These are phyloP conservation scores for Geum urbanum DNA, from an alignment of 306 rosid genomes.

Conservation along the genomic window DNA sequence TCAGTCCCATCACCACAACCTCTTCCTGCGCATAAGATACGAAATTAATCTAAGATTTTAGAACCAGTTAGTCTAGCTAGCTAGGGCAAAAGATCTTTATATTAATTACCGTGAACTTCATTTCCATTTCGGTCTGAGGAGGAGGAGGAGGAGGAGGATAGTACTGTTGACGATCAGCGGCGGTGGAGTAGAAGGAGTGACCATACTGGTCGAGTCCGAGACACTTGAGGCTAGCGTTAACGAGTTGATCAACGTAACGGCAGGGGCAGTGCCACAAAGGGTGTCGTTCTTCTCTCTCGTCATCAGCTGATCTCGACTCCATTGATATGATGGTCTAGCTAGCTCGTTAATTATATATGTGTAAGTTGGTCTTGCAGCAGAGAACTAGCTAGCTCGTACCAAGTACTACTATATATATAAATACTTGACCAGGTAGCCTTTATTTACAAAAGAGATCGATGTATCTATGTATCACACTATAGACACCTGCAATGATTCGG, in stretches of 20 bases:
- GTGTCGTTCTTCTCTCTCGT: background rate
- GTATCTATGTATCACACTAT: background rate
- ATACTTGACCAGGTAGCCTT: too few species aligned
- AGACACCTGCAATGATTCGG: background rate
- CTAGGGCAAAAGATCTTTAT: background rate
- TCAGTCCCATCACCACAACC: background rate
- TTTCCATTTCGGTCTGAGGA: slow-evolving; percentile 12
- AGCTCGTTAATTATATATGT: too few species aligned
- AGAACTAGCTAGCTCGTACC: too few species aligned
- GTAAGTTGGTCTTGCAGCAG: background rate
- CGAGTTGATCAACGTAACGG: slow-evolving; percentile 26
- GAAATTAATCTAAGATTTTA: background rate
- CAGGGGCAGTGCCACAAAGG: slow-evolving; percentile 29
- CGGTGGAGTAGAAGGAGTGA: background rate
- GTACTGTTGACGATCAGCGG: background rate
- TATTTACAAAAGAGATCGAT: too few species aligned
- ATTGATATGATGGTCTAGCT: background rate
- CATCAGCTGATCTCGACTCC: background rate
- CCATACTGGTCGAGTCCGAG: slow-evolving; percentile 20
- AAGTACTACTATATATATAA: too few species aligned
- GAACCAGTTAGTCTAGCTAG: background rate
- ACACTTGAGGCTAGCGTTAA: slow-evolving; percentile 40
- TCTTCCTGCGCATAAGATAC: slow-evolving; percentile 13
- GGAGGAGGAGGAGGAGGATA: background rate
- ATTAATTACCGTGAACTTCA: slow-evolving; percentile 12